These are phyloP conservation scores for Xylaria hypoxylon DNA, from an alignment of 2,329 filamentous ascomycete species.

Conservation along the genomic window DNA sequence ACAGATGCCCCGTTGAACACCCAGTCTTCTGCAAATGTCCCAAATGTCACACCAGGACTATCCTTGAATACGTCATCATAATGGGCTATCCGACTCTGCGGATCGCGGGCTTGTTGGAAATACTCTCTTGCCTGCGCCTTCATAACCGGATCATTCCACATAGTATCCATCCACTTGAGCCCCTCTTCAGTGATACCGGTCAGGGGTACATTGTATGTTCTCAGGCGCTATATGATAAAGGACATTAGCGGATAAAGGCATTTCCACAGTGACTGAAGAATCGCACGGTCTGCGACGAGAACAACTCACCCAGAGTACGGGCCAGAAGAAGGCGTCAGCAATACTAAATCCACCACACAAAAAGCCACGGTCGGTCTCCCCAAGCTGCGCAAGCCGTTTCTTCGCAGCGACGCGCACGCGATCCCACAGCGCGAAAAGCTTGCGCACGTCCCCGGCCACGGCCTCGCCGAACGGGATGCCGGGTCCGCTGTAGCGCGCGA, in stretches of 20 bases:
- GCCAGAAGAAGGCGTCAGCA: constrained; percentile 51
- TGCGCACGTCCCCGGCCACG: constrained; percentile 40
- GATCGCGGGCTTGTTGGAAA: constrained; percentile 45
- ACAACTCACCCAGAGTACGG: constrained; percentile 44
- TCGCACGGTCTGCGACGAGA: background rate
- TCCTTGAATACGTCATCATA: constrained; percentile 47
- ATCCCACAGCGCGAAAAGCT: constrained; percentile 45
- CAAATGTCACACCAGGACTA: constrained; percentile 39
- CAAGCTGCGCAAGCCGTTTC: constrained; percentile 38
- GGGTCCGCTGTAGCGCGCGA: constrained; percentile 43
- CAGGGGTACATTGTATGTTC: constrained; percentile 48
- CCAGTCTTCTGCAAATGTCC: constrained; percentile 46
- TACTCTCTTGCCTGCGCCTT: constrained; percentile 43
- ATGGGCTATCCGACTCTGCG: constrained; percentile 38
- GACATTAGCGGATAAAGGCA: background rate
- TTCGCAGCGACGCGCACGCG: constrained; percentile 38
- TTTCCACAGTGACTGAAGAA: no score
- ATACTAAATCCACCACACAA: constrained; percentile 48
- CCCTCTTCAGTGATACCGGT: constrained; percentile 43
- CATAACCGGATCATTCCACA: constrained; percentile 48
- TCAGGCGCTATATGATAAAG: constrained; percentile 37
- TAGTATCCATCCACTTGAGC: constrained; percentile 47
- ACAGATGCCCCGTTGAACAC: constrained; percentile 22
- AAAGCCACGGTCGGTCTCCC: constrained; percentile 44
- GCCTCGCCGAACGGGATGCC: constrained; percentile 41